Evolutionary conservation across 129 eudicot species (phyloP).

Genomic region (Cynara cardunculus): DNA sequence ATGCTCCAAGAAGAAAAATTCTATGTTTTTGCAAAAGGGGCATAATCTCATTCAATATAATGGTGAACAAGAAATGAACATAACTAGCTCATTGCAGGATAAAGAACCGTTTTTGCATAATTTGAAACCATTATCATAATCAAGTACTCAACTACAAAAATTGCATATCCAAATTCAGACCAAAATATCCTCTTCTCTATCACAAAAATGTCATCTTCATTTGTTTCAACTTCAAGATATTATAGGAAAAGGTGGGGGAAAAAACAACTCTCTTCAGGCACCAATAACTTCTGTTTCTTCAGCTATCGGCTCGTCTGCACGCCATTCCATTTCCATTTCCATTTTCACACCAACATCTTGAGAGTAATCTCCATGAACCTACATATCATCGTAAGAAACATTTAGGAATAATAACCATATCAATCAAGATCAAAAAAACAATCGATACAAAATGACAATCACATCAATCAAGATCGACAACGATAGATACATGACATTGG

Average conservation of each 20-base stretch:
- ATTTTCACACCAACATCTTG: conserved; percentile 77
- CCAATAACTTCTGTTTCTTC: too few relatives aligned
- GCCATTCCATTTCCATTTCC: too few relatives aligned
- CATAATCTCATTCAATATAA: too few relatives aligned
- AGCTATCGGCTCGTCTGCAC: too few relatives aligned
- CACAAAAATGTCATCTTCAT: background rate
- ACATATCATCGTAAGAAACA: background rate
- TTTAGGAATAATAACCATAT: background rate
- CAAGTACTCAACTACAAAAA: conserved; percentile 7
- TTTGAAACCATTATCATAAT: background rate
- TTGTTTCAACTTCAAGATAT: background rate
- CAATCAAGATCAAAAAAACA: background rate
- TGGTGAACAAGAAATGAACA: too few relatives aligned
- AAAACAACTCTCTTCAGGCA: conserved; percentile 14
- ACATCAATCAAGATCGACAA: too few relatives aligned
- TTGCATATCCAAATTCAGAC: background rate
- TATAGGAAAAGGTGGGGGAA: background rate
- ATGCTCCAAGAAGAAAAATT: too few relatives aligned
- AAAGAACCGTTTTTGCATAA: background rate
- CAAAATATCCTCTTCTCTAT: too few relatives aligned
- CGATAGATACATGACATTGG: too few relatives aligned
- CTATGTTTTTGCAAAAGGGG: too few relatives aligned
- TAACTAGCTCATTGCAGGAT: too few relatives aligned
- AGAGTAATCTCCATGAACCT: conserved; percentile 69
- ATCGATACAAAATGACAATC: background rate